A percentile compares a stretch with the other conserved stretches of the same genome.
These are phyloP conservation scores for Bondarzewia mesenterica DNA, from an alignment of 1,284 basidiomycete genomes.

Conservation along the genomic window DNA sequence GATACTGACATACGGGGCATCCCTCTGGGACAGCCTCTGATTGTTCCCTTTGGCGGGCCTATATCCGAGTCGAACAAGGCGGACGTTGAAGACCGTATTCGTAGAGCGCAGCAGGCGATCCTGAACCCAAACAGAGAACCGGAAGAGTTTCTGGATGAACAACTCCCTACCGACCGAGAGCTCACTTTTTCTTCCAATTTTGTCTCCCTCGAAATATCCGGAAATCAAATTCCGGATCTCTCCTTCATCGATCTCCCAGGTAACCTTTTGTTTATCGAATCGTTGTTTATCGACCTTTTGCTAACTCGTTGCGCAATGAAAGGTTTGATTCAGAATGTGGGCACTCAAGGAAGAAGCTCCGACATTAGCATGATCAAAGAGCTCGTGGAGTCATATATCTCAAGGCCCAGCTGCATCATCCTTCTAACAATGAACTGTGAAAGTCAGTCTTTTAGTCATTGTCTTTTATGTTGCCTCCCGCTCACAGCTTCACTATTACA, in stretches of 20 bases:
- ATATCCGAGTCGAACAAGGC: constrained; percentile 36
- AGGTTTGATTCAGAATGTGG: constrained; percentile 59
- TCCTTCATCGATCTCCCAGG: constrained; percentile 46
- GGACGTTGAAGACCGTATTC: constrained; percentile 53
- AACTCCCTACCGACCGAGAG: constrained; percentile 18
- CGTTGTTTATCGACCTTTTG: constrained; percentile 42
- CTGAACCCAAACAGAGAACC: constrained; percentile 41
- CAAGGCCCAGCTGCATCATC: constrained; percentile 57
- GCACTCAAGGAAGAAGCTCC: constrained; percentile 33
- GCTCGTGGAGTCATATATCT: constrained; percentile 53
- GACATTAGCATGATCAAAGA: constrained; percentile 57
- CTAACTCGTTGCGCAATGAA: background rate
- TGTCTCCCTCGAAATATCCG: constrained; percentile 41
- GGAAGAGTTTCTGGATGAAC: constrained; percentile 31
- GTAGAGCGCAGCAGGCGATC: constrained; percentile 60
- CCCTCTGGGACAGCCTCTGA: constrained; percentile 29
- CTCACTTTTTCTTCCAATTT: constrained; percentile 47
- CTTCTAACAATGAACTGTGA: constrained; percentile 65
- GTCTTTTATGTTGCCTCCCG: background rate
- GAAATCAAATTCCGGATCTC: constrained; percentile 34
- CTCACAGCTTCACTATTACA: constrained; percentile 21
- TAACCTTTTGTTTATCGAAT: constrained; percentile 48
- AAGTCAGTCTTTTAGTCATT: constrained; percentile 32
- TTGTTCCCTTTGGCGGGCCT: constrained; percentile 39
- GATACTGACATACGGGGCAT: constrained; percentile 36